Conservation (phyloP, 1,139 yeast genomes). For the Lodderomyces margitis region DNA sequence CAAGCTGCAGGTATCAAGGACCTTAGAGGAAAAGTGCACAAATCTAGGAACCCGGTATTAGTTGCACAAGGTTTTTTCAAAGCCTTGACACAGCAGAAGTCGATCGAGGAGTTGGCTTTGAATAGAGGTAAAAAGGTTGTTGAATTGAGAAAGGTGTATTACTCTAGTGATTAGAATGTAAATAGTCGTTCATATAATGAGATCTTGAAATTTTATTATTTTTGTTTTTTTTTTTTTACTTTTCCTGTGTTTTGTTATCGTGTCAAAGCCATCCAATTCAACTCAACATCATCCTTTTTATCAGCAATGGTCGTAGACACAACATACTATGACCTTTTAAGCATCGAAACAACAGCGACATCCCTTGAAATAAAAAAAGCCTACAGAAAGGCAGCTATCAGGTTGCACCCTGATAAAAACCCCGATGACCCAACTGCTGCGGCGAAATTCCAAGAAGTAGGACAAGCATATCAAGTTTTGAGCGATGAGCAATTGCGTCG, state of each 20-base stretch:
- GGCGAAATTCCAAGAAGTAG: conserved; percentile 61
- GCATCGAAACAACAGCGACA: conserved; percentile 67
- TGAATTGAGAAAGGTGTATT: conserved; percentile 88
- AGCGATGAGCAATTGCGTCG: conserved; percentile 72
- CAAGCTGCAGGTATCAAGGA: conserved; percentile 95
- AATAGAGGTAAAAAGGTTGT: conserved; percentile 95
- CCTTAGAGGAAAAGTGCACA: conserved; percentile 84
- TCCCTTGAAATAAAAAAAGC: conserved; percentile 88
- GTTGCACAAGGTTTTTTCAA: conserved; percentile 89
- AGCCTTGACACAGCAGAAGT: conserved; percentile 77
- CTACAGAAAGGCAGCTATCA: conserved; percentile 83
- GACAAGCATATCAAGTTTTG: conserved; percentile 82
- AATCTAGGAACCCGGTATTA: conserved; percentile 92
- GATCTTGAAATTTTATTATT: not conserved
- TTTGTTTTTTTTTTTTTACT: not conserved
- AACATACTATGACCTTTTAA: conserved; percentile 78
- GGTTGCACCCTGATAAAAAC: conserved; percentile 93
- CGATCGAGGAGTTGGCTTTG: conserved; percentile 84
- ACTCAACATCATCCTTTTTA: not conserved
- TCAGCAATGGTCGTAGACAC: conserved; percentile 88
- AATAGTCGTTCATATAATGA: not conserved
- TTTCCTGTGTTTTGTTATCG: too few species aligned
- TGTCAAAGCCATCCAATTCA: too few species aligned
- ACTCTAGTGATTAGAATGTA: conserved; percentile 40
- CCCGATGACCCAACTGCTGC: conserved; percentile 86